Evolutionary conservation across 306 rosid genomes (phyloP), one percentile per base, ranked within the genome.

Genomic region (Prunus padus): DNA sequence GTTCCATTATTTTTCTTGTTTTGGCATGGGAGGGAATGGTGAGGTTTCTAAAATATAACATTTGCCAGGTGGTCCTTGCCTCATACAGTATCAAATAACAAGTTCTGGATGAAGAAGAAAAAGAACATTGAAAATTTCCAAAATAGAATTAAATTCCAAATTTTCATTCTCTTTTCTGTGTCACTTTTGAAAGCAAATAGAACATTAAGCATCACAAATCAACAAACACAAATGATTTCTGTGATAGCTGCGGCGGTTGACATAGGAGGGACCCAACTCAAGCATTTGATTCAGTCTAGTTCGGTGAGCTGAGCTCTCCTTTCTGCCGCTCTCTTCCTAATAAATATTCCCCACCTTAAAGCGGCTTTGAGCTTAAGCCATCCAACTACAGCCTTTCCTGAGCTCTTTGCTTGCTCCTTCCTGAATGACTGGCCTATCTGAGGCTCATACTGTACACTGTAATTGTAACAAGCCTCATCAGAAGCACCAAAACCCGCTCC

Each of bases 291-390:
- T 90, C 88, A 90, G 60, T 90, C 87, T 82, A 93, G 74, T 79
- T 90, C 96, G 16, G 92, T 87, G 64, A 93, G 89, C 74, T 82
- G 98, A 33, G 98, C 98, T 87, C 98, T 84, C 73, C 95, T 89
- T 82, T 86, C 87, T 65, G 96, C 94, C 71, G 92, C 93, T 81
- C 40, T 90, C 81, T 87, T 90, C 75, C 93, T 89, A 42, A 90
- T 79, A 62, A 93, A 90, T 44, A 93, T 90, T 16, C 98, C 98
- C 98, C 98, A 93, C 67, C 98, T 89, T 65, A 93, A 85, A 31
- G 96, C 98, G 4, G 96, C 98, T 85, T 87, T 93, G 61, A 93
- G 93, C 86, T 92, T 90, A 69, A 94, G 92, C 98, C 98, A 93
- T 62, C 98, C 98, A 11, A 93, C 88, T 44, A 87, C 92, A 31